Evolutionary conservation across 495 filamentous ascomycete genomes (phyloP).

Genomic region (Penicillium cosmopolitanum): DNA sequence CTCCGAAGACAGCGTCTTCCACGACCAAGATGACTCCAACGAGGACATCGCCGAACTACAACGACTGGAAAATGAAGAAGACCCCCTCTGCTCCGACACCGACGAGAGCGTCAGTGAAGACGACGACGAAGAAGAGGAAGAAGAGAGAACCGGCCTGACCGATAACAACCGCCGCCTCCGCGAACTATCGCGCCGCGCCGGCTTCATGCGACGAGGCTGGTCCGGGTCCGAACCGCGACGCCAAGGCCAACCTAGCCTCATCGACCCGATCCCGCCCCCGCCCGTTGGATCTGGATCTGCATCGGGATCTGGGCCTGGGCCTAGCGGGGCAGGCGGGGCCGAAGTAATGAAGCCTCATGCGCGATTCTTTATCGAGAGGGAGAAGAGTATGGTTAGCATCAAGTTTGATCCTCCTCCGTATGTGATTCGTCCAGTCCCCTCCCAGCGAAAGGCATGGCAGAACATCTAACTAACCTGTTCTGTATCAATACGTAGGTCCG

Average conservation of each 20-base stretch:
- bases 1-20: conserved; percentile 37
- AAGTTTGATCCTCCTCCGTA: conserved; percentile 88
- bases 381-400: conserved; percentile 83
- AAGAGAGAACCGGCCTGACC: conserved; percentile 11
- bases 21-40: conserved; percentile 32
- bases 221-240: conserved; percentile 14
- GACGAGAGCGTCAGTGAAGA: conserved; percentile 56
- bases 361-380: conserved; percentile 74
- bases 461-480: not conserved
- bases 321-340: conserved; percentile 10
- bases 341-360: conserved; percentile 73
- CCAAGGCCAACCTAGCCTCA: conserved; percentile 31
- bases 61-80: conserved; percentile 34
- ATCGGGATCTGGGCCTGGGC: too few species aligned
- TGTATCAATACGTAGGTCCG: conserved; percentile 48
- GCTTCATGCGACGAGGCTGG: not conserved
- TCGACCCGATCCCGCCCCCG: conserved; percentile 29
- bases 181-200: conserved; percentile 1
- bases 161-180: conserved; percentile 34
- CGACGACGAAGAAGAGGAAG: conserved; percentile 25
- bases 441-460: not conserved
- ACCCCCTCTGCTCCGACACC: conserved; percentile 50
- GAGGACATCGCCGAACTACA: conserved; percentile 32
- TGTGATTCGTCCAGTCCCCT: too few species aligned
- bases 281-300: conserved; percentile 1